Evolutionary conservation across 2,329 filamentous ascomycete genomes (phyloP).

Genomic region (Calonectria leucothoes): DNA sequence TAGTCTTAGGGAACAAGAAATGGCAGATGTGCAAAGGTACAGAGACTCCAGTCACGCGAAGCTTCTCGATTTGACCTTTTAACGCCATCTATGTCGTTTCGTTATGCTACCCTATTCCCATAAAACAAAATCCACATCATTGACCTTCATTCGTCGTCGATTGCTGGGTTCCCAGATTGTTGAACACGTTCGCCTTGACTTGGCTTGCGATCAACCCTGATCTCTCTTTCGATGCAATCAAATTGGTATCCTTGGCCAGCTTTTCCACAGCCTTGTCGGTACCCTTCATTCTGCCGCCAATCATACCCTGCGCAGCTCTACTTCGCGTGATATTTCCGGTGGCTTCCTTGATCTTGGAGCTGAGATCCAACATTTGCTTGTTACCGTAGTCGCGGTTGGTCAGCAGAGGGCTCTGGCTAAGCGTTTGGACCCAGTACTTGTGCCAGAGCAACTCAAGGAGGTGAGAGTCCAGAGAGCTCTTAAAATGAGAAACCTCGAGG

Average conservation of each 20-base stretch:
- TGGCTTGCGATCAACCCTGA: conserved; percentile 72
- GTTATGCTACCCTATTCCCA: conserved; percentile 36
- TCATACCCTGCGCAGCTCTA: conserved; percentile 40
- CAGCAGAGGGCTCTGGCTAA: conserved; percentile 89
- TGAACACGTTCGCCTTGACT: conserved; percentile 74
- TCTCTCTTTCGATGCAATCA: conserved; percentile 71
- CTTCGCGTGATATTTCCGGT: conserved; percentile 48
- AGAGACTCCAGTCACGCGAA: conserved; percentile 8
- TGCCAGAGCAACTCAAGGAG: conserved; percentile 94
- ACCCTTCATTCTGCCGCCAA: conserved; percentile 36
- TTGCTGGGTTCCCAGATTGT: conserved; percentile 47
- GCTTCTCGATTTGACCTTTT: conserved; percentile 35
- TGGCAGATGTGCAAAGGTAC: background rate
- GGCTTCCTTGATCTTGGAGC: conserved; percentile 81
- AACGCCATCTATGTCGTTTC: conserved; percentile 44
- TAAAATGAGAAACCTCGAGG: conserved; percentile 93
- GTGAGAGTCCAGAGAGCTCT: conserved; percentile 88
- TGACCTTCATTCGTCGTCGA: conserved; percentile 24
- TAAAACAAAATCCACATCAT: conserved; percentile 22
- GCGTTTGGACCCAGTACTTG: conserved; percentile 98
- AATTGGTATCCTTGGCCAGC: conserved; percentile 69
- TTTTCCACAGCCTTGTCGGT: conserved; percentile 66
- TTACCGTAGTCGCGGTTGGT: conserved; percentile 94
- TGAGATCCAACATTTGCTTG: conserved; percentile 91
- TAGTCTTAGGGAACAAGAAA: background rate